Percentiles rank a stretch among this genome's conserved stretches.
These are phyloP conservation scores for Thielaviopsis populi DNA, from an alignment of 2,329 filamentous ascomycete genomes.

Conservation along the genomic window DNA sequence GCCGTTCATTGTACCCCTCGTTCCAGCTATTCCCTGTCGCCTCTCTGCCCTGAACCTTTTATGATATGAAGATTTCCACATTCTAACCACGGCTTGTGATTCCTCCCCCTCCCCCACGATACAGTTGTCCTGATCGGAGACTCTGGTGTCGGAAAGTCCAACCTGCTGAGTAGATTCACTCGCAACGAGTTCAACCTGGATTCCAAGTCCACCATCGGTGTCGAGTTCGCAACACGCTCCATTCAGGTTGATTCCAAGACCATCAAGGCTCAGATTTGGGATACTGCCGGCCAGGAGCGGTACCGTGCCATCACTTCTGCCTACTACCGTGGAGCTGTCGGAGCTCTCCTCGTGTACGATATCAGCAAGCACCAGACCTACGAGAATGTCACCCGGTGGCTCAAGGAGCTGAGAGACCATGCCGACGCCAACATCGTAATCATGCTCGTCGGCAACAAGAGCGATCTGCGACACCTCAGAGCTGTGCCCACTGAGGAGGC, in stretches of 20 bases:
- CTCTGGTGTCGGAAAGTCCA: conserved; percentile 98
- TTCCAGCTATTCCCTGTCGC: conserved; percentile 14
- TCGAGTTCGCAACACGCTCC: conserved; percentile 95
- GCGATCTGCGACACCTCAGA: conserved; percentile 95
- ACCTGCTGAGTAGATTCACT: conserved; percentile 97
- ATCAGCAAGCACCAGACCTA: conserved; percentile 99
- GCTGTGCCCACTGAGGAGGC: conserved; percentile 96
- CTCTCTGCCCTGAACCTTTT: conserved; percentile 7
- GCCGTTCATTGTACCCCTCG: conserved; percentile 10
- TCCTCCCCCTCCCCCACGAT: conserved; percentile 17
- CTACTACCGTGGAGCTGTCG: conserved; percentile 96
- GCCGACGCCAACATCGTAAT: conserved; percentile 98
- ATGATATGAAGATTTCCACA: conserved; percentile 5
- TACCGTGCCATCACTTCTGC: conserved; percentile 98
- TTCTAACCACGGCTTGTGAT: conserved; percentile 22
- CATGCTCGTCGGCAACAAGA: conserved; percentile 99
- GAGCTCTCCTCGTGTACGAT: conserved; percentile 94
- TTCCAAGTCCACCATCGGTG: conserved; percentile 98
- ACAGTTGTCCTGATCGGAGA: conserved; percentile 96
- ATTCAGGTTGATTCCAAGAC: conserved; percentile 99
- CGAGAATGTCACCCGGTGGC: conserved; percentile 96
- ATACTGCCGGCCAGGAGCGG: conserved; percentile 95
- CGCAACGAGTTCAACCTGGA: conserved; percentile 99
- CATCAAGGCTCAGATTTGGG: conserved; percentile 99
- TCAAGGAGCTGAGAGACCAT: conserved; percentile 96